A percentile compares a stretch with the other conserved stretches of the same genome.
phyloP scores from a whole-genome alignment of 2,329 filamentous ascomycete species.

The Sordariomycetes sp. region DNA sequence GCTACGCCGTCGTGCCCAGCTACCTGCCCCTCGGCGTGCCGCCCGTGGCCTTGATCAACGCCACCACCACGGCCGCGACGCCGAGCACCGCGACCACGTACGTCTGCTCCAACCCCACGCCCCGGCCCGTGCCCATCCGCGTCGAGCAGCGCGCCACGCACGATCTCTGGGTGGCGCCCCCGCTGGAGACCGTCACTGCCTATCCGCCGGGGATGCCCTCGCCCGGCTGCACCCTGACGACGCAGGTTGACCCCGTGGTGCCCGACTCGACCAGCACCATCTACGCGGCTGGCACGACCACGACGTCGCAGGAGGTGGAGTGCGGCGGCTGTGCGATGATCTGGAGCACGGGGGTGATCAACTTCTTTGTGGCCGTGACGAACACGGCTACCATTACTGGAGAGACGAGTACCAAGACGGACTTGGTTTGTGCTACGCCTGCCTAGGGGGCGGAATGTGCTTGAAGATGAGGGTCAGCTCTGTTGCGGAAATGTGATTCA shows the following conservation, averaged over 20 bases:
- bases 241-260: conserved; percentile 2
- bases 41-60: conserved; percentile 12
- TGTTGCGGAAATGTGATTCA: too few species aligned
- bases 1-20: conserved; percentile 7
- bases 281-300: conserved; percentile 6
- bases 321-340: conserved; percentile 7
- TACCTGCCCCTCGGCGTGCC: conserved; percentile 7
- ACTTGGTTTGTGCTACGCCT: too few species aligned
- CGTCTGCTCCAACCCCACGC: too few species aligned
- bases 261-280: conserved; percentile 5
- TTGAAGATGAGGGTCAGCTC: too few species aligned
- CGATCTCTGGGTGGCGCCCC: too few species aligned
- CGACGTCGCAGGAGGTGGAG: conserved; percentile 4
- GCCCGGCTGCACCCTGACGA: conserved; percentile 5
- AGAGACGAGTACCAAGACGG: too few species aligned
- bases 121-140: too few species aligned
- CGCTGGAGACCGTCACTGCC: neutral
- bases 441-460: too few species aligned
- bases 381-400: too few species aligned
- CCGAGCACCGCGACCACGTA: conserved; percentile 7
- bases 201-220: conserved; percentile 1
- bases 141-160: too few species aligned
- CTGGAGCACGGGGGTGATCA: conserved; percentile 6
- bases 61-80: conserved; percentile 10
- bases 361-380: too few species aligned